phyloP scores from a whole-genome alignment of 306 rosid species.

The Cercis canadensis region DNA sequence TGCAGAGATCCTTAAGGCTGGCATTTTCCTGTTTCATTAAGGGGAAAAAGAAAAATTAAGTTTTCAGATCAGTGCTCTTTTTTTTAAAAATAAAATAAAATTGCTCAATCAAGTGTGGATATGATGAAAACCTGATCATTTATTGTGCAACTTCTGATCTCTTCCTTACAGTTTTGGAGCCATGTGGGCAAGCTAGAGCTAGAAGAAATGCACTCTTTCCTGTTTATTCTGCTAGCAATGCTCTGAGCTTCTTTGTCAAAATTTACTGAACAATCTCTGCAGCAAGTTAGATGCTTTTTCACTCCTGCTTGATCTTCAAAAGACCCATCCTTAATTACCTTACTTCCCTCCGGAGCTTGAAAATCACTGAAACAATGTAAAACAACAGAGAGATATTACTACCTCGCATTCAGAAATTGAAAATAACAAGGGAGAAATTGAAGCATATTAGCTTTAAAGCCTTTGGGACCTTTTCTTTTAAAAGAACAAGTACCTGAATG shows the following conservation, averaged over 20 bases:
- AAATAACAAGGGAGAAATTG: not conserved
- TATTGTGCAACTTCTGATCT: slow-evolving; percentile 38
- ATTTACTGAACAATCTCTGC: slow-evolving; percentile 51
- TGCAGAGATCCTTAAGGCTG: slow-evolving; percentile 58
- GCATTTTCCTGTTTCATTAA: slow-evolving; percentile 54
- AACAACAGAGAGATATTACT: slow-evolving; percentile 12
- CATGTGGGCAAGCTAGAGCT: slow-evolving; percentile 65
- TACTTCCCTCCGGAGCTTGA: slow-evolving; percentile 53
- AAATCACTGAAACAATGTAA: slow-evolving; percentile 44
- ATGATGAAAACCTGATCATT: slow-evolving; percentile 51
- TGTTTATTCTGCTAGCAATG: slow-evolving; percentile 33
- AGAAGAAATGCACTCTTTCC: slow-evolving; percentile 44
- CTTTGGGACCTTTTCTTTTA: no score
- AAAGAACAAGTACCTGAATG: no score
- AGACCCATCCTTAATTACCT: slow-evolving; percentile 43
- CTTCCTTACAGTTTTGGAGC: slow-evolving; percentile 73
- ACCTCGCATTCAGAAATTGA: not conserved
- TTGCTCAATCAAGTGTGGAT: not conserved
- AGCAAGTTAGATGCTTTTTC: slow-evolving; percentile 53
- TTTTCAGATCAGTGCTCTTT: not conserved
- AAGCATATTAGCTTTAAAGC: no score
- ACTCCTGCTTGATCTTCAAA: slow-evolving; percentile 37
- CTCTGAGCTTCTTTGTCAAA: slow-evolving; percentile 62
- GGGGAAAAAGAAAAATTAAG: slow-evolving; percentile 18
- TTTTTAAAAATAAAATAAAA: not conserved